Conservation (phyloP, 2,329 filamentous ascomycete species). For the Aureobasidium sp. region DNA sequence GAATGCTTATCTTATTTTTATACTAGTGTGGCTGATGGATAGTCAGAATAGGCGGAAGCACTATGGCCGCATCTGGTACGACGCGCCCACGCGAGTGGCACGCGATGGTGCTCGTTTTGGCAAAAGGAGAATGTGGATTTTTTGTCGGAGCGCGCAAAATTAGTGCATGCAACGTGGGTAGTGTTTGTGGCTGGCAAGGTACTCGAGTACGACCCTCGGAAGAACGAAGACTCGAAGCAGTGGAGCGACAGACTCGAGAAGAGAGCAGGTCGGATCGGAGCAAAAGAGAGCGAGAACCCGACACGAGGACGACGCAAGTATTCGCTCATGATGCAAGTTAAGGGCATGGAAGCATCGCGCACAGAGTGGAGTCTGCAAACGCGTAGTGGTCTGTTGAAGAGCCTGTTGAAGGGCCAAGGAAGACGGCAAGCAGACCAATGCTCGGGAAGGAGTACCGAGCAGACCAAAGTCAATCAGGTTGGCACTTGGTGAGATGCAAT, state of each 20-base stretch:
- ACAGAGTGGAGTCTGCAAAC: not conserved
- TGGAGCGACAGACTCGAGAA: not conserved
- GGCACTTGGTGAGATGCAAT: not conserved
- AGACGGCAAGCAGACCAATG: not conserved
- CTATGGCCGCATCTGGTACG: conserved; percentile 1
- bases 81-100: conserved; percentile 4
- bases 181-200: not conserved
- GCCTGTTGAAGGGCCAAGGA: not conserved
- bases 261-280: not conserved
- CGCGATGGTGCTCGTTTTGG: not conserved
- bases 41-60: not conserved
- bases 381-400: not conserved
- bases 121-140: not conserved
- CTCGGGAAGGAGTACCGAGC: not conserved
- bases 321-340: not conserved
- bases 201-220: not conserved
- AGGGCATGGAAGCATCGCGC: not conserved
- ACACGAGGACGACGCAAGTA: not conserved
- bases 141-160: not conserved
- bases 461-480: not conserved
- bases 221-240: not conserved
- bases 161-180: conserved; percentile 3
- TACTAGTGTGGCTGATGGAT: not conserved
- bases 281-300: not conserved
- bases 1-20: conserved; percentile 12